phyloP scores from a whole-genome alignment of 169 alveolate genomes.

The Plasmodium gallinaceum region DNA sequence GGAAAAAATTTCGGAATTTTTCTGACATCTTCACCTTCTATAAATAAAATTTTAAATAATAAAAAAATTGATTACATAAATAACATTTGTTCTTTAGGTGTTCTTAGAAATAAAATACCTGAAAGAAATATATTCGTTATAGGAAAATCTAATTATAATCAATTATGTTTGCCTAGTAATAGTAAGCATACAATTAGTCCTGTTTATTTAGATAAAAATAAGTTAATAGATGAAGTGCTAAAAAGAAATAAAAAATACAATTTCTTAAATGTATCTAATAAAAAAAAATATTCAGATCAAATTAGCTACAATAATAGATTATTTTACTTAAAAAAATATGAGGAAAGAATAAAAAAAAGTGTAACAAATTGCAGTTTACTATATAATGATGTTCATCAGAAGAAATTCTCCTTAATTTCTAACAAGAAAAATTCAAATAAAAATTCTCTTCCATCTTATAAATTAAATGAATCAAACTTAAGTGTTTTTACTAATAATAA shows the following conservation, averaged over 20 bases:
- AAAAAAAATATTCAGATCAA: slow-evolving; percentile 64
- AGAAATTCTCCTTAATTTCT: slow-evolving; percentile 15
- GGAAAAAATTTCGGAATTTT: slow-evolving; percentile 52
- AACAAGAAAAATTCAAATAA: background rate
- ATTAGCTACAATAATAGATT: slow-evolving; percentile 31
- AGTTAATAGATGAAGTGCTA: slow-evolving; percentile 36
- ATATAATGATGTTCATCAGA: slow-evolving; percentile 15
- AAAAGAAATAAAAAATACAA: slow-evolving; percentile 42
- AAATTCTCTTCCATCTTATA: slow-evolving; percentile 1
- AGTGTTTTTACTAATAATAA: background rate
- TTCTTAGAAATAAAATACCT: slow-evolving; percentile 44
- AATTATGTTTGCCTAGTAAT: slow-evolving; percentile 31
- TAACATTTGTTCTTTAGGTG: slow-evolving; percentile 41
- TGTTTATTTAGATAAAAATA: slow-evolving; percentile 36
- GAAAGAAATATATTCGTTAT: slow-evolving; percentile 48
- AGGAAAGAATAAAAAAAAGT: slow-evolving; percentile 38
- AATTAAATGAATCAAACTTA: background rate
- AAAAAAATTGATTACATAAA: slow-evolving; percentile 67
- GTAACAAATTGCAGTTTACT: slow-evolving; percentile 21
- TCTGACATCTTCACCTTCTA: slow-evolving; percentile 63
- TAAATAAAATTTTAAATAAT: slow-evolving; percentile 53
- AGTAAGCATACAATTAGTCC: slow-evolving; percentile 42
- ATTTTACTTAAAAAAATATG: slow-evolving; percentile 35
- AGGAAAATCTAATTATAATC: slow-evolving; percentile 37
- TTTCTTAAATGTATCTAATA: slow-evolving; percentile 31